Conservation (phyloP, 495 filamentous ascomycete genomes). For the Tetracladium setigerum region DNA sequence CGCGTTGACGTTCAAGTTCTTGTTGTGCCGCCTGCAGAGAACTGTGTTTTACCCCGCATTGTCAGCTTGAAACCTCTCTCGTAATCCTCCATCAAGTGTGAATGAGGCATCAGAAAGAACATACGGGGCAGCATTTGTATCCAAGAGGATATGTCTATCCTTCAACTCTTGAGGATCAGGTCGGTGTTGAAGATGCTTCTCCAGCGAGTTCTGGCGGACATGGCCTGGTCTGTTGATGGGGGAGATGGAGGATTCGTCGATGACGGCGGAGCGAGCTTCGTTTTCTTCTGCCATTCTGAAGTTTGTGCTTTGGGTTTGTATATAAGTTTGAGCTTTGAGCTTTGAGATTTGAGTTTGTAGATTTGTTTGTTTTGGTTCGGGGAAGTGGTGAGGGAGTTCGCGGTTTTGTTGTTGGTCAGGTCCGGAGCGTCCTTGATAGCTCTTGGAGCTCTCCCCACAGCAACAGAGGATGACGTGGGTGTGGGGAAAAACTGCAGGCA, state of each 20-base stretch:
- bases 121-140: constrained; percentile 64
- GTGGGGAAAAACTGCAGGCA: too few relatives aligned
- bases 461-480: too few relatives aligned
- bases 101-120: constrained; percentile 13
- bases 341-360: too few relatives aligned
- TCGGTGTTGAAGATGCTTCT: constrained; percentile 73
- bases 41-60: constrained; percentile 27
- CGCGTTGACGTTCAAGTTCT: constrained; percentile 58
- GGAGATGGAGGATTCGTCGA: constrained; percentile 60
- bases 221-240: constrained; percentile 36
- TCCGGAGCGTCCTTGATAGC: too few relatives aligned
- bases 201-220: constrained; percentile 79
- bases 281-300: too few relatives aligned
- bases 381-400: too few relatives aligned
- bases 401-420: too few relatives aligned
- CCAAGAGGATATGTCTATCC: constrained; percentile 63
- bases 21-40: constrained; percentile 53
- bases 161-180: constrained; percentile 77
- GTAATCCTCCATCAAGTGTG: background rate
- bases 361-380: too few relatives aligned
- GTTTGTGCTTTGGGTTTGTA: too few relatives aligned
- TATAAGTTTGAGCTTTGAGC: too few relatives aligned
- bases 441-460: too few relatives aligned
- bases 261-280: constrained; percentile 7
- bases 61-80: background rate